phyloP scores from a whole-genome alignment of 2,329 filamentous ascomycete species.

The Coniochaeta pulveracea region DNA sequence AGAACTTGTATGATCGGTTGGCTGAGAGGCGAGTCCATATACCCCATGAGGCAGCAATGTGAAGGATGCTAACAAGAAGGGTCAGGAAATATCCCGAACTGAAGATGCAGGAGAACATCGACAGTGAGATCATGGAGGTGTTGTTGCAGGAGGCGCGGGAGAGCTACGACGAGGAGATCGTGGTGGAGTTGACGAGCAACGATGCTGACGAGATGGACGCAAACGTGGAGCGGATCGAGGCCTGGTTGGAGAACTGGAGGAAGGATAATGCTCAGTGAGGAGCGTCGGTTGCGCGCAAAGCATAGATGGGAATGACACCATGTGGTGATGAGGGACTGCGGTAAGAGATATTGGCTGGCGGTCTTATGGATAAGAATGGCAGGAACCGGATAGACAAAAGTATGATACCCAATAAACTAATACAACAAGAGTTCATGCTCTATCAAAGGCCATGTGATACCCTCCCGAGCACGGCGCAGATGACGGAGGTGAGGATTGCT shows the following conservation, averaged over 20 bases:
- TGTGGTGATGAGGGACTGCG: too few relatives aligned
- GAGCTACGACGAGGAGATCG: slow-evolving; percentile 74
- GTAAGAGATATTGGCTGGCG: too few relatives aligned
- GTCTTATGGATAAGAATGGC: too few relatives aligned
- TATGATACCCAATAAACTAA: too few relatives aligned
- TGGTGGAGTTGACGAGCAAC: slow-evolving; percentile 82
- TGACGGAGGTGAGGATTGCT: too few relatives aligned
- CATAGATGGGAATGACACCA: too few relatives aligned
- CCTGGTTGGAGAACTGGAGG: slow-evolving; percentile 78
- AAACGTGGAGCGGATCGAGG: slow-evolving; percentile 74
- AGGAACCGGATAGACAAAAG: too few relatives aligned
- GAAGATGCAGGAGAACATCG: slow-evolving; percentile 92
- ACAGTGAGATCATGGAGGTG: slow-evolving; percentile 96
- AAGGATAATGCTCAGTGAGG: slow-evolving; percentile 40
- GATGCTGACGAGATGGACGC: slow-evolving; percentile 73
- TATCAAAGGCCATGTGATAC: too few relatives aligned
- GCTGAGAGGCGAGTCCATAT: slow-evolving; percentile 46
- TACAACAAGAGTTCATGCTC: too few relatives aligned
- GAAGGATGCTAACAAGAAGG: not conserved
- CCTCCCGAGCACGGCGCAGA: too few relatives aligned
- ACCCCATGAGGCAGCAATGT: not conserved
- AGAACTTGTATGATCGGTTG: slow-evolving; percentile 74
- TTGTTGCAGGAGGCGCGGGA: slow-evolving; percentile 82
- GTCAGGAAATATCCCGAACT: slow-evolving; percentile 65
- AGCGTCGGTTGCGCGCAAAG: too few relatives aligned